Base-by-base conservation (phyloP, 2,329 filamentous ascomycete genomes). In the Didymella lethalis region DNA sequence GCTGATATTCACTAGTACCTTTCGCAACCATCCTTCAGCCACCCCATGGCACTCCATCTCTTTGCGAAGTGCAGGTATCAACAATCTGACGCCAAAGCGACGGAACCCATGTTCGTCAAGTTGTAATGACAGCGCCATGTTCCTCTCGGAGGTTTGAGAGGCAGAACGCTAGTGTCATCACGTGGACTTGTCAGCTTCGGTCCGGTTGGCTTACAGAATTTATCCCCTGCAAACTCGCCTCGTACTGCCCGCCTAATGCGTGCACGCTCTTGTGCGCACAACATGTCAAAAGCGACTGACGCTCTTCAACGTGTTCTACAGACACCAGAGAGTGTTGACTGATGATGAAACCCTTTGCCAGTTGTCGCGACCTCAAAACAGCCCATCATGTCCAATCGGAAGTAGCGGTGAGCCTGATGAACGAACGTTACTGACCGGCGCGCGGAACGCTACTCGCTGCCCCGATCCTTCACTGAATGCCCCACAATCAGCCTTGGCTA, bases 381-480 rank as follows among this genome's bases (percentile, higher is more conserved):
- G 34, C 41, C 47, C 34, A n/a, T 32, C 43, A 54, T 53, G 51
- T 55, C 62, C 47, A 60, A 61, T 59, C 23, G 52, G 54, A 65
- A 69, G 66, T 59, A 64, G 68, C 68, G 68, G 68, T 71, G 67
- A 64, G 62, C 44, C 40, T 38, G 48, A 47, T 52, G 53, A 48
- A 54, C 50, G 32, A 43, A 48, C 57, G 48, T 51, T 54, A 54
- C 43, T 62, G 53, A 48, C 52, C 57, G 54, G 48, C 32, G 47
- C 18, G 49, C 55, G 54, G 48, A 48, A 48, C 45, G 52, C 36
- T 54, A 50, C 53, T 55, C 48, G 53, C 54, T 55, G 26, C 51
- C 59, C 45, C 32, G 23, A 47, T 34, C 28, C 44, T 36, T 45
- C 29, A 41, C 29, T 54, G 18, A 38, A 32, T 34, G 61, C 54